Conservation (phyloP, 306 rosid species). For the Aeschynomene evenia region DNA sequence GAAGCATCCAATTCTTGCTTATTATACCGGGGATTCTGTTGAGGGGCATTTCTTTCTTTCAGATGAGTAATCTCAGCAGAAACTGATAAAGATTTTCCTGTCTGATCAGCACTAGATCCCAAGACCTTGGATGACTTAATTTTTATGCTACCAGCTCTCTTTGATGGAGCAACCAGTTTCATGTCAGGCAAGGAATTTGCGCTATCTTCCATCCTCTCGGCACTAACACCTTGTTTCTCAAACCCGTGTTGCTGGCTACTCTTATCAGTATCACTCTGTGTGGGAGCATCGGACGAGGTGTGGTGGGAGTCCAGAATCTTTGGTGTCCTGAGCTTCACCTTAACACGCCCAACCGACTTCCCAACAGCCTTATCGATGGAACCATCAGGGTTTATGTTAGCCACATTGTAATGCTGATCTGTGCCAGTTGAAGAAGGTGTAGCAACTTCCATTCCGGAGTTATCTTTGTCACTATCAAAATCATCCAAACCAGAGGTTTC, state of each 20-base stretch:
- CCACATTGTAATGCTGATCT: constrained; percentile 62
- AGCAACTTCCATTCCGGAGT: constrained; percentile 73
- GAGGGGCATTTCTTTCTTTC: constrained; percentile 47
- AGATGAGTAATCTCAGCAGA: constrained; percentile 33
- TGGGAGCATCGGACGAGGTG: constrained; percentile 67
- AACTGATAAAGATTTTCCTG: constrained; percentile 29
- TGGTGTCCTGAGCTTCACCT: constrained; percentile 78
- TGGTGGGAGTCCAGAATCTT: constrained; percentile 64
- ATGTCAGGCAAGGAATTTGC: constrained; percentile 61
- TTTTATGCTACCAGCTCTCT: constrained; percentile 69
- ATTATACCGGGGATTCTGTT: constrained; percentile 43
- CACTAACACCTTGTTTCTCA: constrained; percentile 46
- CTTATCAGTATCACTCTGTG: constrained; percentile 84
- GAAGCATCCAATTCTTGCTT: constrained; percentile 76
- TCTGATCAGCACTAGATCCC: constrained; percentile 52
- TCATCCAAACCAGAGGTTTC: constrained; percentile 57
- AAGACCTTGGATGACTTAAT: constrained; percentile 70
- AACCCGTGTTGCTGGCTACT: constrained; percentile 72
- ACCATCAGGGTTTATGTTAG: constrained; percentile 63
- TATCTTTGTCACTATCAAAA: constrained; percentile 37
- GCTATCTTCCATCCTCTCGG: constrained; percentile 74
- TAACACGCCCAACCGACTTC: constrained; percentile 74
- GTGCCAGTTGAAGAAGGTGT: constrained; percentile 84
- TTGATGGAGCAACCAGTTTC: constrained; percentile 38
- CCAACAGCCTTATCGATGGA: constrained; percentile 48